A percentile compares a stretch with the other conserved stretches of the same genome.
Conservation (phyloP, 2,329 filamentous ascomycete genomes). For the Furcasterigmium furcatum region DNA sequence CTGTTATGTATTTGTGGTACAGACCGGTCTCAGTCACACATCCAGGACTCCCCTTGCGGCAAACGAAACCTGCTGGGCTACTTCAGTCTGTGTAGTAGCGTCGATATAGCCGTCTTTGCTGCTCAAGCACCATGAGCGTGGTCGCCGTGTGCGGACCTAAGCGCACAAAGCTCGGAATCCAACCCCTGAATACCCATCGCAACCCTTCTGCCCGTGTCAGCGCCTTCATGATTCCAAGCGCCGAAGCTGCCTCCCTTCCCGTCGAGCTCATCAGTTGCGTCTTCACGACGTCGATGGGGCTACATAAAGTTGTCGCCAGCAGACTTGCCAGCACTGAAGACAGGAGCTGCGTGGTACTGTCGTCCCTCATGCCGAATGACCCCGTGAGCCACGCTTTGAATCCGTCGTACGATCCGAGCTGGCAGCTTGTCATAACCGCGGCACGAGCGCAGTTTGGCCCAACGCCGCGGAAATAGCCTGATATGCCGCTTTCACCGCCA, state of each 20-base stretch:
- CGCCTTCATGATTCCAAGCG: background rate
- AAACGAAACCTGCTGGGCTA: too few relatives aligned
- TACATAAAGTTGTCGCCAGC: background rate
- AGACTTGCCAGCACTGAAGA: background rate
- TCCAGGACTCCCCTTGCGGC: too few relatives aligned
- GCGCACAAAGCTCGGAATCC: background rate
- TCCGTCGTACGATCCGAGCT: background rate
- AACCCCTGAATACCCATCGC: conserved; percentile 1
- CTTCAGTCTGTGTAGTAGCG: background rate
- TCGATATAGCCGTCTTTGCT: background rate
- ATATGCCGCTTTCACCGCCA: background rate
- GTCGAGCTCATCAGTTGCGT: background rate
- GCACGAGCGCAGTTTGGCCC: background rate
- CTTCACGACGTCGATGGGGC: conserved; percentile 1
- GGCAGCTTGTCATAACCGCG: conserved; percentile 1
- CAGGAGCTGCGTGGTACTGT: background rate
- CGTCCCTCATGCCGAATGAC: background rate
- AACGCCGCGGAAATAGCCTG: background rate
- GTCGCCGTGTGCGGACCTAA: background rate
- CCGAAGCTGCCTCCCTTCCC: background rate
- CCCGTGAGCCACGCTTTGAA: background rate
- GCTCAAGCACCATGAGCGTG: background rate
- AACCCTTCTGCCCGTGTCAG: background rate
- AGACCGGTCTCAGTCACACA: too few relatives aligned
- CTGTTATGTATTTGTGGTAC: background rate